Percentiles rank a stretch among this genome's conserved stretches.
These are phyloP conservation scores for Agaricus sinodeliciosus DNA, from an alignment of 768 basidiomycete genomes.

Conservation along the genomic window DNA sequence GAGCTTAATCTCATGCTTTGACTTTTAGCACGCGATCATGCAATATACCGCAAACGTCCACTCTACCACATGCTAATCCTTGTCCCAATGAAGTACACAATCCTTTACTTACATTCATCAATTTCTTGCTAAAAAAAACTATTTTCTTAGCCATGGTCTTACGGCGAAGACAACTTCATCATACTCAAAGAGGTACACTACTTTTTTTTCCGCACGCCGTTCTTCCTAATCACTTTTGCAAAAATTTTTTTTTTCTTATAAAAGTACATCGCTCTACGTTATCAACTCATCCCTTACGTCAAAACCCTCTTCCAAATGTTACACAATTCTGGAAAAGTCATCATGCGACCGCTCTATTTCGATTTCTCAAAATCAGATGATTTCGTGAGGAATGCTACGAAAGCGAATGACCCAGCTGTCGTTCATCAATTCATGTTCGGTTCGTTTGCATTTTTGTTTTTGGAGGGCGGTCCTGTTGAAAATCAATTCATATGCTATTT, in stretches of 20 bases:
- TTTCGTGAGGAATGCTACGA: slow-evolving; percentile 20
- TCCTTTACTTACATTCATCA: background rate
- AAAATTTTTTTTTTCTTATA: background rate
- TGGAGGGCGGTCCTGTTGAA: too few relatives aligned
- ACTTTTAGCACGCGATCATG: slow-evolving; percentile 20
- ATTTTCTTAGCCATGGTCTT: slow-evolving; percentile 34
- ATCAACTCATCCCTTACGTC: slow-evolving; percentile 27
- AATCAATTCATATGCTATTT: too few relatives aligned
- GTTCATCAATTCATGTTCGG: slow-evolving; percentile 31
- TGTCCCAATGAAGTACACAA: slow-evolving; percentile 27
- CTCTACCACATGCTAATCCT: slow-evolving; percentile 22
- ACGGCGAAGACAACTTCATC: slow-evolving; percentile 27
- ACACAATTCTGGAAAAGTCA: slow-evolving; percentile 22
- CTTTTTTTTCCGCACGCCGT: background rate
- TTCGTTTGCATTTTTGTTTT: slow-evolving; percentile 6
- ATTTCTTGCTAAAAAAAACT: too few relatives aligned
- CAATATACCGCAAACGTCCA: slow-evolving; percentile 17
- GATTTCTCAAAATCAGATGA: slow-evolving; percentile 25
- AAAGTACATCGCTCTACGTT: slow-evolving; percentile 31
- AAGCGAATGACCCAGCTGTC: slow-evolving; percentile 20
- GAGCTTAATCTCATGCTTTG: background rate
- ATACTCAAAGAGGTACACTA: slow-evolving; percentile 26
- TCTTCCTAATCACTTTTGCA: too few relatives aligned
- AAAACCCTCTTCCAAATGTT: slow-evolving; percentile 24
- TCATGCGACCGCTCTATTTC: slow-evolving; percentile 27